Evolutionary conservation across 2,329 filamentous ascomycete genomes (phyloP), one percentile per base, ranked within the genome.

Genomic region (Penicillium sp.): DNA sequence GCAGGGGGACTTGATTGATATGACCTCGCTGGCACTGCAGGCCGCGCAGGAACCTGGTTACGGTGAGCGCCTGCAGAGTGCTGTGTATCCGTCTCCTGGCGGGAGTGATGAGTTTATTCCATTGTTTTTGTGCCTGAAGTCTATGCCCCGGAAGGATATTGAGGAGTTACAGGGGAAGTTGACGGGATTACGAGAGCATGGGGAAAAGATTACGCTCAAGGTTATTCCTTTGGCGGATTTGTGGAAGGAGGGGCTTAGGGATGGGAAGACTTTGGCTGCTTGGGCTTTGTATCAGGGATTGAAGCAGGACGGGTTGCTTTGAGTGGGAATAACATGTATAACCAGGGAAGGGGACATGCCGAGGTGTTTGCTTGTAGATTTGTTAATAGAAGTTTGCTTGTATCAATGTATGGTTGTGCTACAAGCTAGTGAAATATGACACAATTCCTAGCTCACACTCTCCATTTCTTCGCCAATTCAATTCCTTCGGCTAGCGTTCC

Each of bases 401-500:
- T 21, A 33, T 33, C 16, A 13, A 19, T 19, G 13, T 16, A 45
- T 21, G 19, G 13, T 5, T 27, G 25, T 40, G 8, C 27, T 19
- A 23, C n/a, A n/a, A 5, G 10, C 23, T 6, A n/a, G 31, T 53
- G 23, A 38, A 6, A n/a, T 27, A 25, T 19, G 11, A 9, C n/a
- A 36, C 27, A 19, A 5, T 23, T 23, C 29, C 6, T 9, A 25
- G 19, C n/a, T 61, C 47, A 64, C 43, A 70, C 57, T 47, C 61
- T 68, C 61, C 68, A 70, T 61, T 72, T 74, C 76, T 85, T 88
- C 21, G 87, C 87, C 60, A 91, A 76, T 69, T 92, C 86, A 58
- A 93, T 86, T 0, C 90, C 90, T 72, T 93, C 89, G 0, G 90
- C 90, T 45, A 93, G 75, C 5, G 88, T 90, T 1, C 87, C 90